Evolutionary conservation across 139 green algal genomes (phyloP), one percentile per base, ranked within the genome.

Genomic region (Tetraselmis chui): DNA sequence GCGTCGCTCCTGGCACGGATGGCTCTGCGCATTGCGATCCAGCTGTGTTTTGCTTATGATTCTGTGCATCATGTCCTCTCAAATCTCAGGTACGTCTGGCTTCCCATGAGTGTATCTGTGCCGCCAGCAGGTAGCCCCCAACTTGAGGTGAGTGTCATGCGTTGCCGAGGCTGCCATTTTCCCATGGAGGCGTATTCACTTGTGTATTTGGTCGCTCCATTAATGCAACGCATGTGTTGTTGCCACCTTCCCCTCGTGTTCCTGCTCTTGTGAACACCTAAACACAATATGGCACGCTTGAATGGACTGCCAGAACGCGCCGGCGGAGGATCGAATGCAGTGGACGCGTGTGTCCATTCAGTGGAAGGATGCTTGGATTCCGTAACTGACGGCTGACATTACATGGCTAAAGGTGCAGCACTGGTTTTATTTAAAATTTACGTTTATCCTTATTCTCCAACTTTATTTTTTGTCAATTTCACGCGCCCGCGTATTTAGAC

Each of bases 21-120:
- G 11, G 45, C 11, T 67, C 11, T 67, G 45, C 11, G 45, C 11
- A 18, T 67, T 18, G 5, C 5, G 18, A 5, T 5, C 45, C 18
- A 5, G 18, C 79, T 31, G 29, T 2, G 27, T 29, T 11, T n/a
- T 28, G 28, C n/a, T 1, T 28, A 76, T 58, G n/a, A 45, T 76
- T 58, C 79, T 59, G 59, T 30, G n/a, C 2, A 32, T 22, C 29
- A 0, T 25, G 59, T 29, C 22, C 27, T 2, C 27, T 18, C 11
- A 28, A 1, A 18, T 1, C 59, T 59, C 84, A 87, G 82, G 82
- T 88, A 88, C 74, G 79, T 88, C 0, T 88, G 85, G 85, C 79
- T 88, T 27, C 85, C 85, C 28, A 78, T 88, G 82, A 84, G 81
- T 79, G 85, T 88, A 24, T n/a, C 28, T 1, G 77, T 30, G 2